Conservation (phyloP, 192 early-diverging fungal genomes). For the Backusella morwellensis region DNA sequence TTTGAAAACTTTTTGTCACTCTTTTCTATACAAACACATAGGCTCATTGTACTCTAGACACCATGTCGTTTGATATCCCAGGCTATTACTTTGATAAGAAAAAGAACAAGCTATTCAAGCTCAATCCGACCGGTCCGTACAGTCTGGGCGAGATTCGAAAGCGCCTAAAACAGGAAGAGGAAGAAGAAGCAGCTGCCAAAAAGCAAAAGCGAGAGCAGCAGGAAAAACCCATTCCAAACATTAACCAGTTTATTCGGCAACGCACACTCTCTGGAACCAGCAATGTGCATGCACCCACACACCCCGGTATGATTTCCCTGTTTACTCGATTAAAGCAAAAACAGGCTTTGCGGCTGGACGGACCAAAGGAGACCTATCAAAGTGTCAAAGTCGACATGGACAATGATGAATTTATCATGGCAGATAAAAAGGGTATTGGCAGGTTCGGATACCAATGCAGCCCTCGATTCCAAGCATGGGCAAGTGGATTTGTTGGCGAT, state of each 20-base stretch:
- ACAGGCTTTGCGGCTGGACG: not conserved
- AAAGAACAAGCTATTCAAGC: not conserved
- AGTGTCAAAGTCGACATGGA: not conserved
- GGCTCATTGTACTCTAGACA: not conserved
- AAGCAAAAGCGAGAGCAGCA: not conserved
- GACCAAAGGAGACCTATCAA: not conserved
- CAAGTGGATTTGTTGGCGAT: not conserved
- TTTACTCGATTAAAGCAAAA: not conserved
- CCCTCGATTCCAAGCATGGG: not conserved
- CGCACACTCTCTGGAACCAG: not conserved
- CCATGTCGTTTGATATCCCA: conserved; percentile 14
- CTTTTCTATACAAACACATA: not conserved
- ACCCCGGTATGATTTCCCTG: not conserved
- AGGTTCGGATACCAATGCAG: not conserved
- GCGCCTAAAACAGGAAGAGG: not conserved
- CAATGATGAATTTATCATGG: not conserved
- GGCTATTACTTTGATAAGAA: conserved; percentile 8
- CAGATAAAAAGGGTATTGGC: not conserved
- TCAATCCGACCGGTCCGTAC: not conserved
- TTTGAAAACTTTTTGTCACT: not conserved
- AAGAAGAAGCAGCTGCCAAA: not conserved
- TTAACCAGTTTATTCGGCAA: not conserved
- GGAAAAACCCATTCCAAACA: not conserved
- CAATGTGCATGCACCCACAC: not conserved
- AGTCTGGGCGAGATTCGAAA: conserved; percentile 3